Conservation (phyloP, 1,284 basidiomycete genomes). For the Crepidotus sp. region DNA sequence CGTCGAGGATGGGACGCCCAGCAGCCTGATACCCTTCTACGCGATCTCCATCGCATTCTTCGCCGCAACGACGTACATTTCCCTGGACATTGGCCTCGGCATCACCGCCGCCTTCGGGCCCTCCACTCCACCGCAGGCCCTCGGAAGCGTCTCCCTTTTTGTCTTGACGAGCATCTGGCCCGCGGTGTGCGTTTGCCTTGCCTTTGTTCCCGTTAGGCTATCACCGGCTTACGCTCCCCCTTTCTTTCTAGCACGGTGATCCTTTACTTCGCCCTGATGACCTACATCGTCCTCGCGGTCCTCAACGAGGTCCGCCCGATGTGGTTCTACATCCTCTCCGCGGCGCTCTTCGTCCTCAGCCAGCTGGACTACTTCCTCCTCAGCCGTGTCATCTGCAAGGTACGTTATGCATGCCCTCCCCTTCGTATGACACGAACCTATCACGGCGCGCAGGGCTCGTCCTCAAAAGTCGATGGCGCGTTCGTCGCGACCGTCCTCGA, state of each 20-base stretch:
- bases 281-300: constrained; percentile 62
- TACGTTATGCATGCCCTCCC: constrained; percentile 24
- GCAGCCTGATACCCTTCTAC: constrained; percentile 57
- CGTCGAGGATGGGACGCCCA: constrained; percentile 74
- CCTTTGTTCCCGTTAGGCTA: constrained; percentile 1
- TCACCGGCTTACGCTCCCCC: not conserved
- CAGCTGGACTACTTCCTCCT: constrained; percentile 77
- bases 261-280: constrained; percentile 62
- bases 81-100: constrained; percentile 64
- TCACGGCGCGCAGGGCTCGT: constrained; percentile 56
- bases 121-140: constrained; percentile 42
- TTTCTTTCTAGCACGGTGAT: constrained; percentile 45
- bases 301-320: constrained; percentile 69
- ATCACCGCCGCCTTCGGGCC: constrained; percentile 56
- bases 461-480: constrained; percentile 65
- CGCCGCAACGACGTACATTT: constrained; percentile 64
- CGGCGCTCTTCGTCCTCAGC: constrained; percentile 59
- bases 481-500: constrained; percentile 75
- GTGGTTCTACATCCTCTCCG: constrained; percentile 59
- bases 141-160: constrained; percentile 65
- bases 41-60: constrained; percentile 58
- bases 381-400: constrained; percentile 66
- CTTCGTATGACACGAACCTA: too few species aligned
- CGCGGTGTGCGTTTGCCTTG: constrained; percentile 41
- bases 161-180: constrained; percentile 81